Conservation (phyloP, 345 rosid species). For the Brassica nigra region DNA sequence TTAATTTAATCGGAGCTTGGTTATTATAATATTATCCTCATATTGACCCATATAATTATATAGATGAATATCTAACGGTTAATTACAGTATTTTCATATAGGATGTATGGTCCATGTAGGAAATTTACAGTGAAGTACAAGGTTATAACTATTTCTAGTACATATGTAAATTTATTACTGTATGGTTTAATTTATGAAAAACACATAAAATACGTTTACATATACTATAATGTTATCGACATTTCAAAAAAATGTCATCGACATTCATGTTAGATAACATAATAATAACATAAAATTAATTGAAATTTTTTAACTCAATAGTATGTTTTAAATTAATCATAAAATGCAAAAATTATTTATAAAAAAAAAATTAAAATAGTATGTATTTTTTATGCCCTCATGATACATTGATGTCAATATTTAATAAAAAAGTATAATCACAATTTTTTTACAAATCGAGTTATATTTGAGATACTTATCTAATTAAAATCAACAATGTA, state of each 20-base stretch:
- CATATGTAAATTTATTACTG: background rate
- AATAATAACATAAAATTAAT: background rate
- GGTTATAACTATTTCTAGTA: background rate
- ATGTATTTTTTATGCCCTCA: background rate
- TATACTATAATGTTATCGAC: background rate
- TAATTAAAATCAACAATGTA: background rate
- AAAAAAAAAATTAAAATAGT: background rate
- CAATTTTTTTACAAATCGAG: background rate
- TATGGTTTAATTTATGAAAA: background rate
- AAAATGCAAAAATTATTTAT: background rate
- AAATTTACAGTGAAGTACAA: background rate
- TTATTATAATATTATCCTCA: background rate
- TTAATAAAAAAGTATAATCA: background rate
- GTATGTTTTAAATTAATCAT: background rate
- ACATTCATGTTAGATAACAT: background rate
- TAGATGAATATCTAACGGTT: background rate
- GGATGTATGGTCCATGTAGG: background rate
- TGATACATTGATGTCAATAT: background rate
- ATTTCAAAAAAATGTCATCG: background rate
- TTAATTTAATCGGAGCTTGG: background rate
- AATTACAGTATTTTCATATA: background rate
- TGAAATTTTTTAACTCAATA: background rate
- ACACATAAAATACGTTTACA: background rate
- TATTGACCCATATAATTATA: background rate
- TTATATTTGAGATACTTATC: background rate